phyloP scores from a whole-genome alignment of 306 rosid genomes.

The Ormosia semicastrata region DNA sequence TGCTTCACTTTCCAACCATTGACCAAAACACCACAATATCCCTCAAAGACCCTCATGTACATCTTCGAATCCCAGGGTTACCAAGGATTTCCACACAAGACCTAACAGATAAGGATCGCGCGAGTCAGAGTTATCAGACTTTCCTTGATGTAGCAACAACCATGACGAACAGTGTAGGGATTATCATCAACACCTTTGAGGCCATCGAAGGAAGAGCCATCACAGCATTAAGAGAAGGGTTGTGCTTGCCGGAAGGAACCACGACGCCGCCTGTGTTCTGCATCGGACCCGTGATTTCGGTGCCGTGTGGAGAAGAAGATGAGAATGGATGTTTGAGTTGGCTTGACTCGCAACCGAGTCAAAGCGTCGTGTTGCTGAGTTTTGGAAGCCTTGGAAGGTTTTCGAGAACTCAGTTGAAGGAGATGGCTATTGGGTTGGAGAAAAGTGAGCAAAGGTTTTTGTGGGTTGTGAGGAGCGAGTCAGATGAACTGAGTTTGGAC shows the following conservation, averaged over 20 bases:
- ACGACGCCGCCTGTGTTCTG: constrained; percentile 9
- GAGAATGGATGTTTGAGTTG: constrained; percentile 36
- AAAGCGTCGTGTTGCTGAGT: constrained; percentile 46
- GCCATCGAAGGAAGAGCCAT: constrained; percentile 15
- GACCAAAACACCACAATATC: constrained; percentile 15
- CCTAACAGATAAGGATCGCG: not conserved
- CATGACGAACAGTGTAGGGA: no score
- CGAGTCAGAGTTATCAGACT: not conserved
- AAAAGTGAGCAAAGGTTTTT: constrained; percentile 29
- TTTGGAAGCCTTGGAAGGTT: constrained; percentile 61
- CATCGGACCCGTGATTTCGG: not conserved
- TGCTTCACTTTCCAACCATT: constrained; percentile 15
- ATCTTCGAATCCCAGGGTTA: constrained; percentile 25
- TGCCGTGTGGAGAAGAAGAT: not conserved
- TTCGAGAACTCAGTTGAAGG: constrained; percentile 31
- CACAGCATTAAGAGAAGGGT: constrained; percentile 29
- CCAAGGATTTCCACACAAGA: not conserved
- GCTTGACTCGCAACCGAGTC: constrained; percentile 45
- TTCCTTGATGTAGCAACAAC: not conserved
- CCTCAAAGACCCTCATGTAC: constrained; percentile 9
- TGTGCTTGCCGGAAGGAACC: not conserved
- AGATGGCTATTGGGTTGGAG: constrained; percentile 50
- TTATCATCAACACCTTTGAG: no score
- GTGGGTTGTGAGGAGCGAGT: not conserved
- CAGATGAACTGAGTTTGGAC: no score